Evolutionary conservation across 179 eudicot genomes (phyloP), one percentile per base, ranked within the genome.

Genomic region (Corrigiola litoralis): DNA sequence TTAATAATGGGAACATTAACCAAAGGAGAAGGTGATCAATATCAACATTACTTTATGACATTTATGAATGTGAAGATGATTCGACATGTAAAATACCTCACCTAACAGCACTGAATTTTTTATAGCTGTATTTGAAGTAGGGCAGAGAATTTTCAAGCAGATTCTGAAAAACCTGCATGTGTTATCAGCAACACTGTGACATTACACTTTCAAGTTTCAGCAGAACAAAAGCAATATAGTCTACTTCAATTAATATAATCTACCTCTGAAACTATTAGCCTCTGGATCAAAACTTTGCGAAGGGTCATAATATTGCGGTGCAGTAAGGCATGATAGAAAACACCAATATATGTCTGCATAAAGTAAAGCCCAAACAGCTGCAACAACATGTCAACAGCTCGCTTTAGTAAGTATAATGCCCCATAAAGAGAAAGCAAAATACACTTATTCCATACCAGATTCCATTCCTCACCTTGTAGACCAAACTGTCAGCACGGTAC

Each of bases 311-410:
- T 68, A 55, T 92, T 90, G 67, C 98, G 96, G 55, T 90, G 92
- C 58, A 92, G 68, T 66, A 92, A 72, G 46, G 89, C 90, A 69
- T 92, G 98, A 69, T 92, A 92, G 74, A 92, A 90, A 36, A 92
- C 55, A 61, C 98, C 98, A 61, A 92, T 90, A 71, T 92, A 90
- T n/a, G 98, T 82, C 77, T 92, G 98, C 98, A 92, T 87, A 70
- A 92, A 92, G 57, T 85, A 92, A 53, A 92, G 89, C 53, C 97
- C 98, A 64, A 92, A 92, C 41, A 90, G 81, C 98, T 92, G 85
- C 80, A 78, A 47, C n/a, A 53, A 56, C 46, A 51, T 21, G 32
- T 20, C 48, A 61, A 48, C 32, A 33, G 41, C 60, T 44, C 29
- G 34, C 13, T 27, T 49, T 27, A 20, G 40, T 56, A 2, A 42